A percentile compares a stretch with the other conserved stretches of the same genome.
phyloP scores from a whole-genome alignment of 306 rosid genomes.

The Potentilla sterilis region DNA sequence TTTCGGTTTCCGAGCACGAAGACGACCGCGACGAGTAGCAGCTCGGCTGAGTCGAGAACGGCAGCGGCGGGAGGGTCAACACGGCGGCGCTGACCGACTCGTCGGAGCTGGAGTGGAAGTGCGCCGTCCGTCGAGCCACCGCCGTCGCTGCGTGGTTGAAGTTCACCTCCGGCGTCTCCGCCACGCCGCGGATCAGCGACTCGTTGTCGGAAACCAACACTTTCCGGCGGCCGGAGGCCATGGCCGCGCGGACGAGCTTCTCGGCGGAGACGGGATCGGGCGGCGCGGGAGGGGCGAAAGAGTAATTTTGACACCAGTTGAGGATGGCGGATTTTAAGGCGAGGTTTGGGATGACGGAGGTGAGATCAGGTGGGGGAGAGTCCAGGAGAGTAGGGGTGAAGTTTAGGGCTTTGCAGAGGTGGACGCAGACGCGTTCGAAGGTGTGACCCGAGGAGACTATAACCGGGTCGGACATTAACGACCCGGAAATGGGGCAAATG shows the following conservation, averaged over 20 bases:
- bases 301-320: conserved; percentile 56
- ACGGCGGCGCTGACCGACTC: conserved; percentile 40
- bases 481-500: conserved; percentile 67
- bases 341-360: conserved; percentile 73
- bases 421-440: conserved; percentile 61
- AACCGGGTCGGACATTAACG: conserved; percentile 85
- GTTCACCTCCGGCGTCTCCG: conserved; percentile 32
- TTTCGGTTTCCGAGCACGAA: conserved; percentile 61
- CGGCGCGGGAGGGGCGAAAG: conserved; percentile 34
- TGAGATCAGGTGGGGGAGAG: conserved; percentile 63
- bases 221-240: conserved; percentile 19
- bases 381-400: conserved; percentile 55
- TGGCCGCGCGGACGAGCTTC: conserved; percentile 42
- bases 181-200: conserved; percentile 26
- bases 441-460: conserved; percentile 91
- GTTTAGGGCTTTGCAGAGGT: conserved; percentile 48
- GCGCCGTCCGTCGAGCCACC: conserved; percentile 23
- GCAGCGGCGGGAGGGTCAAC: conserved; percentile 42
- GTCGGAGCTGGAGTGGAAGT: conserved; percentile 46
- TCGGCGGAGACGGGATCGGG: conserved; percentile 34
- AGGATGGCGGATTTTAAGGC: conserved; percentile 76
- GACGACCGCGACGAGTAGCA: conserved; percentile 54
- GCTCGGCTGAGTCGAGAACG: conserved; percentile 49
- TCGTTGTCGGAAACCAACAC: conserved; percentile 22
- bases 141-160: conserved; percentile 47